These are phyloP conservation scores for Aspergillus hortae DNA, from an alignment of 2,329 filamentous ascomycete genomes.

Conservation along the genomic window DNA sequence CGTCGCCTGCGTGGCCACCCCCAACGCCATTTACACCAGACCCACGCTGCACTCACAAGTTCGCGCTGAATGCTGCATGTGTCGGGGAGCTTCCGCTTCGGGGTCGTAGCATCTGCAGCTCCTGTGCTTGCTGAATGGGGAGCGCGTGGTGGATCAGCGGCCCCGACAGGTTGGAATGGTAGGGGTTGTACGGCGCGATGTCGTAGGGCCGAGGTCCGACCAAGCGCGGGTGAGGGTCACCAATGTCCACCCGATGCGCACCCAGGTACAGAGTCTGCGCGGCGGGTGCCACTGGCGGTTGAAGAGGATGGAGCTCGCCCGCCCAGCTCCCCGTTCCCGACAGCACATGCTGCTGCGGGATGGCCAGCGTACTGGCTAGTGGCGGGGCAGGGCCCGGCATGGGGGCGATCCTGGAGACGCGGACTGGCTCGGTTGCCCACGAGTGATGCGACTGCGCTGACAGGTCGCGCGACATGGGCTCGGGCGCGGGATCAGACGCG, in stretches of 20 bases:
- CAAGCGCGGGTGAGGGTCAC: conserved; percentile 25
- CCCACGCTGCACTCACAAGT: conserved; percentile 7
- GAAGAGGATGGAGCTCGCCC: conserved; percentile 8
- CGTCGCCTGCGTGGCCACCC: too few relatives aligned
- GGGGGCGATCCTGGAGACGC: conserved; percentile 25
- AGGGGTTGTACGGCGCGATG: conserved; percentile 20
- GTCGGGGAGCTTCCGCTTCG: conserved; percentile 34
- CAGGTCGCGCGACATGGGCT: conserved; percentile 32
- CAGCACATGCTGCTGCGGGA: conserved; percentile 17
- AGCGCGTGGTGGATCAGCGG: conserved; percentile 24
- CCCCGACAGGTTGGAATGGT: conserved; percentile 27
- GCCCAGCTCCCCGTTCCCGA: conserved; percentile 21
- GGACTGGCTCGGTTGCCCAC: conserved; percentile 35
- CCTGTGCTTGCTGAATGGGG: conserved; percentile 14
- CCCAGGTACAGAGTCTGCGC: conserved; percentile 23
- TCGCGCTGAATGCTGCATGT: conserved; percentile 19
- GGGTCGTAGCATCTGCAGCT: conserved; percentile 17
- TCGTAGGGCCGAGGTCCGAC: conserved; percentile 15
- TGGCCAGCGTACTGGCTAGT: conserved; percentile 6
- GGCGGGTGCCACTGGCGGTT: conserved; percentile 7
- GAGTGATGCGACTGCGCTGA: conserved; percentile 34
- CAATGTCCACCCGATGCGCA: conserved; percentile 28
- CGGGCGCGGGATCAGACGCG: conserved; percentile 25
- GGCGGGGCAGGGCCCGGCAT: conserved; percentile 16
- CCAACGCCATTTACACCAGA: neutral